Conservation (phyloP, 306 rosid species). For the Cucurbita argyrosperma region DNA sequence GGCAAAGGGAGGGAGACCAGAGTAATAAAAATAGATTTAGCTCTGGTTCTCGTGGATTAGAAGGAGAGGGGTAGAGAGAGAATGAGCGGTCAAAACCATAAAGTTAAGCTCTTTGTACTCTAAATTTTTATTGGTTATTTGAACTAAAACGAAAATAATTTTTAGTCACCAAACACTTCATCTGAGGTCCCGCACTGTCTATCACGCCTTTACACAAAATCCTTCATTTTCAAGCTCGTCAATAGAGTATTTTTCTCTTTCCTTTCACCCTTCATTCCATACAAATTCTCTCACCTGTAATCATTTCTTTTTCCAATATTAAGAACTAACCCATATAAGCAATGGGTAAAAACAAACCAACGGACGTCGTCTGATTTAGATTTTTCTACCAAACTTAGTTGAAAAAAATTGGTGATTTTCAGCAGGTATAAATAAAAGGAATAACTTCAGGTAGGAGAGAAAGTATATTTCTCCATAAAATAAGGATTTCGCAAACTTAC, state of each 20-base stretch:
- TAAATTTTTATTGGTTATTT: neutral
- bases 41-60: slow-evolving; percentile 34
- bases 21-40: slow-evolving; percentile 12
- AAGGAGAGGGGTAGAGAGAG: slow-evolving; percentile 12
- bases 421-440: neutral
- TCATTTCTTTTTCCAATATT: neutral
- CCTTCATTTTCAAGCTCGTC: neutral
- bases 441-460: neutral
- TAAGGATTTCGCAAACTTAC: neutral
- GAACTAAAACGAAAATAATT: neutral
- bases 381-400: neutral
- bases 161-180: slow-evolving; percentile 29
- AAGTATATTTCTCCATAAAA: neutral
- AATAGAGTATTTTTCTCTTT: neutral
- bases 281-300: neutral
- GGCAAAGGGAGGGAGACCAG: slow-evolving; percentile 2
- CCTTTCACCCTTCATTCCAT: neutral
- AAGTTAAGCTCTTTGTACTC: slow-evolving; percentile 3
- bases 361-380: neutral
- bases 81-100: slow-evolving; percentile 42
- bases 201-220: slow-evolving; percentile 22
- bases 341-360: neutral
- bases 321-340: neutral
- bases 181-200: slow-evolving; percentile 32
- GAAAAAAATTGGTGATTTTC: neutral